Evolutionary conservation across 257 asterid species (phyloP).

Genomic region (Solanum megistacrolobum): DNA sequence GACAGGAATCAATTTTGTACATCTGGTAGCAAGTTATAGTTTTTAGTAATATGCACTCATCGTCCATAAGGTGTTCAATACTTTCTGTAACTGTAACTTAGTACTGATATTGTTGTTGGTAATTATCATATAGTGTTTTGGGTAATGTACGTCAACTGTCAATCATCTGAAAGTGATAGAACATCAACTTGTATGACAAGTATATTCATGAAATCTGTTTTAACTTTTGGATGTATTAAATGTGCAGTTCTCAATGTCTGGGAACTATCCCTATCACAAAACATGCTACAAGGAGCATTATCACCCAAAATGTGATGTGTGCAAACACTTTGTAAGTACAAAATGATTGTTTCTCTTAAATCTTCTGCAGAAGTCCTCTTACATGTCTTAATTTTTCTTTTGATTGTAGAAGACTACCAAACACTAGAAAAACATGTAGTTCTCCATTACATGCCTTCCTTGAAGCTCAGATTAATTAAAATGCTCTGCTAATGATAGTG

Average conservation of each 20-base stretch:
- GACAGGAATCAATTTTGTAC: not conserved
- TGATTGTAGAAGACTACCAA: not conserved
- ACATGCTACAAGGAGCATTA: conserved; percentile 87
- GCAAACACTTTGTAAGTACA: conserved; percentile 76
- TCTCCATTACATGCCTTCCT: not conserved
- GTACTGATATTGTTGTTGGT: not conserved
- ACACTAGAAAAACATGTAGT: not conserved
- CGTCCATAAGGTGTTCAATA: not conserved
- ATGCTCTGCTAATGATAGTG: not conserved
- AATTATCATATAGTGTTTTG: not conserved
- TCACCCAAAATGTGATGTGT: conserved; percentile 90
- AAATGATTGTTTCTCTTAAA: not conserved
- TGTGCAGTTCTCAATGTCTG: conserved; percentile 78
- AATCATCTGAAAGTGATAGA: not conserved
- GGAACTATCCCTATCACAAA: conserved; percentile 72
- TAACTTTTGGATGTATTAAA: conserved; percentile 8
- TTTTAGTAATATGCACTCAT: not conserved
- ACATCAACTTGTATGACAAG: not conserved
- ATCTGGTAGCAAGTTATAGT: not conserved
- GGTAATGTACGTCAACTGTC: not conserved
- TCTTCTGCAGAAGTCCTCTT: not conserved
- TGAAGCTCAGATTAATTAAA: not conserved
- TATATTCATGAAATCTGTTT: not conserved
- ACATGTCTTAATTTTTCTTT: not conserved
- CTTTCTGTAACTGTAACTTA: not conserved